Evolutionary conservation across 2,329 filamentous ascomycete genomes (phyloP).

Genomic region (Sporothrix humicola): DNA sequence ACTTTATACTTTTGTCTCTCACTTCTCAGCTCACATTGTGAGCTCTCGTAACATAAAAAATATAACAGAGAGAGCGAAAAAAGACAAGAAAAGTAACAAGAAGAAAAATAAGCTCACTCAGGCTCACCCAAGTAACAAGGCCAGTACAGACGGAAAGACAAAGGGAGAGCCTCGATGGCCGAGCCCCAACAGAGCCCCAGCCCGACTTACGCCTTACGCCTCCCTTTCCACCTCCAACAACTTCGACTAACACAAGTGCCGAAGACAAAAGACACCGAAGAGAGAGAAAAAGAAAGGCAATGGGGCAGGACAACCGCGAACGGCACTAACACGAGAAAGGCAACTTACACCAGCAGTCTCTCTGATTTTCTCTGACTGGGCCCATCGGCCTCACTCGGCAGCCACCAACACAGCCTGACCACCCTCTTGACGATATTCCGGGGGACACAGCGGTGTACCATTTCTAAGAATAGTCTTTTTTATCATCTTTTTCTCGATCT

Average conservation of each 20-base stretch:
- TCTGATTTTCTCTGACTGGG: too few relatives aligned
- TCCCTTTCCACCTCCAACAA: too few relatives aligned
- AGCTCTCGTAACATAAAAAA: neutral
- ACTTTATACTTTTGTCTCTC: neutral
- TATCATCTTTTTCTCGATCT: too few relatives aligned
- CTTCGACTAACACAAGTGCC: neutral
- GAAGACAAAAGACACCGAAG: too few relatives aligned
- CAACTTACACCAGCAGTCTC: neutral
- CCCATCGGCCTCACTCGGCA: neutral
- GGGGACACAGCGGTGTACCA: neutral
- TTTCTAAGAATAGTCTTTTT: neutral
- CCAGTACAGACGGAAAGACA: too few relatives aligned
- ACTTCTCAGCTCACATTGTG: neutral
- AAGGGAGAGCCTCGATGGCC: neutral
- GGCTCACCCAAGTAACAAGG: too few relatives aligned
- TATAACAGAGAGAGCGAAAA: neutral
- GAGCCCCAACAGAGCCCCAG: neutral
- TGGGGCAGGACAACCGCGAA: neutral
- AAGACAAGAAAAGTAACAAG: neutral
- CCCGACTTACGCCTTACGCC: neutral
- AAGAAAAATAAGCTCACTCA: too few relatives aligned
- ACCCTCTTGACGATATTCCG: neutral
- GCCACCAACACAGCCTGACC: neutral
- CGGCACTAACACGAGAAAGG: neutral
- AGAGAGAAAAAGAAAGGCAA: too few relatives aligned